Conservation (phyloP, 1,284 basidiomycete genomes). For the Trichosporon asahii region DNA sequence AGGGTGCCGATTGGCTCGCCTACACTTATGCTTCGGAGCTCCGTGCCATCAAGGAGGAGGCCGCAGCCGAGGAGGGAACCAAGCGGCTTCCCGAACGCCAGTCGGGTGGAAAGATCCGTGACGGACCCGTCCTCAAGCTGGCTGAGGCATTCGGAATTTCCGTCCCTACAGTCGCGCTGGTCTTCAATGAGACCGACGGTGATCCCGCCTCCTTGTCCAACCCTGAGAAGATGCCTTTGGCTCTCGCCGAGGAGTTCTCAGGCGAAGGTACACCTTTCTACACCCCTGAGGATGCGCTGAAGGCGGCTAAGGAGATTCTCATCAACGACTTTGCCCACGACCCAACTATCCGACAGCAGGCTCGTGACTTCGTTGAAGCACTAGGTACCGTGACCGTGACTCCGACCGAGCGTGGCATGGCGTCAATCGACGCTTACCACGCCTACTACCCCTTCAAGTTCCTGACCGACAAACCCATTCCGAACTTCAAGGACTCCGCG, state of each 20-base stretch:
- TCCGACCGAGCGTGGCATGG: conserved; percentile 87
- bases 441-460: conserved; percentile 97
- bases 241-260: conserved; percentile 49
- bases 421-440: conserved; percentile 85
- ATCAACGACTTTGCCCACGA: conserved; percentile 90
- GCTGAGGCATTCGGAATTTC: conserved; percentile 46
- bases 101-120: conserved; percentile 31
- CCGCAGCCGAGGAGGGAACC: conserved; percentile 62
- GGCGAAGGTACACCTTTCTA: conserved; percentile 36
- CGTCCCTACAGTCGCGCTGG: conserved; percentile 35
- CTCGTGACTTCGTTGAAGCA: conserved; percentile 72
- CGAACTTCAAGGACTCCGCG: conserved; percentile 64
- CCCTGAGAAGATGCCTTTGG: conserved; percentile 36
- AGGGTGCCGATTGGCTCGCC: conserved; percentile 85
- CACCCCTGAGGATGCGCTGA: conserved; percentile 37
- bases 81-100: conserved; percentile 39
- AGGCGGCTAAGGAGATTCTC: conserved; percentile 70
- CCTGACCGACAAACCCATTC: conserved; percentile 73
- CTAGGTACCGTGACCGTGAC: conserved; percentile 76
- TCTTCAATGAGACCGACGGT: conserved; percentile 40
- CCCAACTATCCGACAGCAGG: conserved; percentile 76
- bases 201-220: conserved; percentile 37
- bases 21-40: conserved; percentile 65
- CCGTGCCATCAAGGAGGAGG: conserved; percentile 67
- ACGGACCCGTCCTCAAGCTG: conserved; percentile 43